Conservation (phyloP, 176 grass and related monocot genomes). For the Cenchrus americanus region DNA sequence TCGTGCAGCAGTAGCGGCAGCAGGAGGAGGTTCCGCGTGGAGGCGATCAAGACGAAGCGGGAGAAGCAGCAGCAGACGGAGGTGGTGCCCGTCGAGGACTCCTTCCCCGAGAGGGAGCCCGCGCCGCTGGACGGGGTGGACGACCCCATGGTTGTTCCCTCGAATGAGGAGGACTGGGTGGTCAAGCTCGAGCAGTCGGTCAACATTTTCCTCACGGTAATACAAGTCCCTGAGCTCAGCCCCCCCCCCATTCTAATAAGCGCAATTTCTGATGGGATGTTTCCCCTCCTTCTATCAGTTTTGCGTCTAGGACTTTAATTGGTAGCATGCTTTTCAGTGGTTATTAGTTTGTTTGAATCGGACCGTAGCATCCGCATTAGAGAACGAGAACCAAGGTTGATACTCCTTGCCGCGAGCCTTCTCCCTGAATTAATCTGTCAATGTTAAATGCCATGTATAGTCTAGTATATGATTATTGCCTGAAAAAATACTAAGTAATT, state of each 20-base stretch:
- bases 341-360: too few species aligned
- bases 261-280: not conserved
- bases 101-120: constrained; percentile 49
- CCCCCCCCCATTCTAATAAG: too few species aligned
- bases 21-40: too few species aligned
- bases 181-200: constrained; percentile 71
- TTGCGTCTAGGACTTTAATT: too few species aligned
- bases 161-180: constrained; percentile 47
- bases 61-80: constrained; percentile 62
- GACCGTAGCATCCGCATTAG: not conserved
- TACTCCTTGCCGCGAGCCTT: not conserved
- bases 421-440: not conserved
- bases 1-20: too few species aligned
- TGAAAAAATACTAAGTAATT: too few species aligned
- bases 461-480: not conserved
- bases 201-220: constrained; percentile 77
- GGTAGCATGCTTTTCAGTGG: not conserved
- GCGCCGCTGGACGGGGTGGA: constrained; percentile 12
- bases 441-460: not conserved
- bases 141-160: constrained; percentile 3
- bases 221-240: too few species aligned
- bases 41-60: constrained; percentile 50
- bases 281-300: not conserved
- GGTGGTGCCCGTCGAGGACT: constrained; percentile 63
- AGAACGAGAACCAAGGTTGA: not conserved